phyloP scores from a whole-genome alignment of 2,329 filamentous ascomycete species.

The Aspergillus spinulosporus region DNA sequence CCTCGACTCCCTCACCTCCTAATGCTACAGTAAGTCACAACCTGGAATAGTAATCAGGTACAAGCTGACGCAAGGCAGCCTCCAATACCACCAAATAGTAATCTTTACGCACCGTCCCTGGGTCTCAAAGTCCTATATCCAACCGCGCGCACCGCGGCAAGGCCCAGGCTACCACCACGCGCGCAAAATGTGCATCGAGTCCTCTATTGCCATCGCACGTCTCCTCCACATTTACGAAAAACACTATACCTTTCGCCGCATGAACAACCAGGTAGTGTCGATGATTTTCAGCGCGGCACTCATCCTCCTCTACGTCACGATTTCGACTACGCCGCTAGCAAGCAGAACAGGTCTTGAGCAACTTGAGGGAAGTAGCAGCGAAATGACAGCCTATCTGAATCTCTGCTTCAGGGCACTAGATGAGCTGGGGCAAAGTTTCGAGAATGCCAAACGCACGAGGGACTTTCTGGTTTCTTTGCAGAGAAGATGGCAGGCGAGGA shows the following conservation, averaged over 20 bases:
- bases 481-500: conserved; percentile 40
- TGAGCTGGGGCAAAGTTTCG: conserved; percentile 43
- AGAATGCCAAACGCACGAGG: conserved; percentile 44
- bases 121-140: conserved; percentile 46
- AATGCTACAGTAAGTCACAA: conserved; percentile 38
- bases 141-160: conserved; percentile 43
- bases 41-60: neutral
- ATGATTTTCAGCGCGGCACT: conserved; percentile 48
- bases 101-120: conserved; percentile 49
- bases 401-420: conserved; percentile 46
- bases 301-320: conserved; percentile 41
- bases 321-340: conserved; percentile 33
- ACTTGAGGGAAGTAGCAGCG: conserved; percentile 27
- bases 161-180: conserved; percentile 48
- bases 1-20: conserved; percentile 44
- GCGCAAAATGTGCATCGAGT: conserved; percentile 46
- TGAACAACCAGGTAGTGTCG: conserved; percentile 47
- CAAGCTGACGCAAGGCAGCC: conserved; percentile 24
- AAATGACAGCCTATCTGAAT: conserved; percentile 41
- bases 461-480: conserved; percentile 42
- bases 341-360: conserved; percentile 23
- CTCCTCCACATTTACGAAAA: conserved; percentile 45
- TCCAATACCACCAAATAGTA: conserved; percentile 48
- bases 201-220: conserved; percentile 41
- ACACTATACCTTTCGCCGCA: conserved; percentile 44